Base-by-base conservation (phyloP, 768 basidiomycete genomes). In the Mycena maculata region DNA sequence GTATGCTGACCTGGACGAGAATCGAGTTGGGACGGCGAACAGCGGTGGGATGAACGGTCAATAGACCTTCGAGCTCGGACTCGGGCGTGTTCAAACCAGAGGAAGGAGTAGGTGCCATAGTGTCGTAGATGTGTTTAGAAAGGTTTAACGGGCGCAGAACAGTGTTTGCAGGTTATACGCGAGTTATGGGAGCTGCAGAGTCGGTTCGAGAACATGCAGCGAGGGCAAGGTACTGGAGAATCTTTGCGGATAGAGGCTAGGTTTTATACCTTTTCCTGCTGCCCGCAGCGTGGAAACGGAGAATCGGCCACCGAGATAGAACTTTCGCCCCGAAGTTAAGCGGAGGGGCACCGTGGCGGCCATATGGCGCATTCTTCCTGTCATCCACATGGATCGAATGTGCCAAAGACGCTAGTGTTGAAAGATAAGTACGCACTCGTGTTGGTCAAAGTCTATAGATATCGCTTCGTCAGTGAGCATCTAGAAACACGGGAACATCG, bases 131-230 rank as follows among this genome's bases (percentile, higher is more conserved):
- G 69, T 65, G 63, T 72, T 72, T 67, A 75, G 75, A 72, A 73
- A 74, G 72, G 70, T 68, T 69, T 67, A 69, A 68, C 86, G 71
- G 89, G 87, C 72, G 92, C 87, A 76, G 82, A 82, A 72, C 91
- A 89, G 86, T 96, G 95, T 78, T 93, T 95, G 76, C 76, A 79
- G 84, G 94, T 94, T 88, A 93, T 86, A 84, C 92, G 87, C 74
- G 87, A 85, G 83, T 96, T 96, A 84, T 96, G 94, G 71, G 88
- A 84, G 80, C 92, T 92, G 80, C 91, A 90, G 73, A 96, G 91
- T 80, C 90, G 90, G 92, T 96, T 96, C 71, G 92, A 93, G 92
- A 90, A 96, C 95, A 95, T 96, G 87, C 92, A 94, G 84, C 72
- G 78, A 74, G 74, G 80, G 82, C 77, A 83, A 22, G 4, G 2